Percentiles rank a stretch among this genome's conserved stretches.
These are phyloP conservation scores for Fusarium multiceps DNA, from an alignment of 2,329 filamentous ascomycete species.

Conservation along the genomic window DNA sequence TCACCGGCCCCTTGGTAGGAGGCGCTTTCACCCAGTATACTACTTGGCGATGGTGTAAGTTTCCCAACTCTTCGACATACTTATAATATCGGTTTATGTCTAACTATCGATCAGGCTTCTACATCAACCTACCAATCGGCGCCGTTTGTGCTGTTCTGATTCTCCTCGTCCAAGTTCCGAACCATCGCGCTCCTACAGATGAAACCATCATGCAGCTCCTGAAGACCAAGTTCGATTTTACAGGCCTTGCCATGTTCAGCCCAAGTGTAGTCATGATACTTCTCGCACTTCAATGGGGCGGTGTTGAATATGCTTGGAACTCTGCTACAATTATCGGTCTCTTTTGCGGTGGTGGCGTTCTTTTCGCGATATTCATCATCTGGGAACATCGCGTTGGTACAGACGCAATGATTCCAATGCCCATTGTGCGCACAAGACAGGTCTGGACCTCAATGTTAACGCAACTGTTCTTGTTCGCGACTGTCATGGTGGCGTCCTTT, in stretches of 20 bases:
- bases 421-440: conserved; percentile 56
- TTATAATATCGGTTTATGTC: neutral
- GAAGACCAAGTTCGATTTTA: conserved; percentile 55
- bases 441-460: conserved; percentile 57
- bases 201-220: conserved; percentile 32
- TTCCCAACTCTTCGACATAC: neutral
- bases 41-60: conserved; percentile 59
- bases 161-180: conserved; percentile 52
- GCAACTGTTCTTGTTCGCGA: conserved; percentile 56
- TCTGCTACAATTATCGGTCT: conserved; percentile 58
- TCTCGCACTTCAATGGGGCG: conserved; percentile 65
- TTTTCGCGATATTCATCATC: conserved; percentile 56
- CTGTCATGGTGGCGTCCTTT: conserved; percentile 59
- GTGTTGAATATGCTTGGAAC: conserved; percentile 59
- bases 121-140: conserved; percentile 60
- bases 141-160: conserved; percentile 50
- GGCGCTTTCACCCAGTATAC: conserved; percentile 54
- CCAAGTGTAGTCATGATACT: conserved; percentile 61
- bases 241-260: conserved; percentile 58
- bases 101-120: conserved; percentile 52
- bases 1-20: conserved; percentile 60
- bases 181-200: conserved; percentile 37
- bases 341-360: conserved; percentile 55
- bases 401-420: conserved; percentile 61
- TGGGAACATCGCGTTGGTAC: conserved; percentile 59